Percentiles rank a stretch among this genome's conserved stretches.
phyloP scores from a whole-genome alignment of 2,329 filamentous ascomycete genomes.

The Penicillium sclerotiorum region DNA sequence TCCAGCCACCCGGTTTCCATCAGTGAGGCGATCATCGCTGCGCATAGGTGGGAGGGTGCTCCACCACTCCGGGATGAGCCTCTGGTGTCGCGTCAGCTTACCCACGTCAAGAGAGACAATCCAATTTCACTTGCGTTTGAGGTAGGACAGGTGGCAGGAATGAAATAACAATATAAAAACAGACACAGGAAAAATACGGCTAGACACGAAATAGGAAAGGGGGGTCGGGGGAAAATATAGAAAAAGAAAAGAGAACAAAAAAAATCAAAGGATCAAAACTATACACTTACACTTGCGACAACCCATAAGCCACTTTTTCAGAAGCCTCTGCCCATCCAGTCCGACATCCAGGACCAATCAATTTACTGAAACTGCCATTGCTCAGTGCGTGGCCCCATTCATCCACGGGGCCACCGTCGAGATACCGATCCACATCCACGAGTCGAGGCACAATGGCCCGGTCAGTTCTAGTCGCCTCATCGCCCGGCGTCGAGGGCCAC shows the following conservation, averaged over 20 bases:
- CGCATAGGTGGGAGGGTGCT: constrained; percentile 61
- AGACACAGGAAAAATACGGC: too few species aligned
- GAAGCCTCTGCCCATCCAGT: constrained; percentile 87
- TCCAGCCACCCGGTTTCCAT: constrained; percentile 56
- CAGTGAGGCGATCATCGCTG: constrained; percentile 59
- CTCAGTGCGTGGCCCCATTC: constrained; percentile 79
- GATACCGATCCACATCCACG: constrained; percentile 72
- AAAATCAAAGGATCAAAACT: neutral
- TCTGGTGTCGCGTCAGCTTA: constrained; percentile 36
- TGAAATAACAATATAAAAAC: too few species aligned
- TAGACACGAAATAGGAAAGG: too few species aligned
- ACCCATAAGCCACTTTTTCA: constrained; percentile 60
- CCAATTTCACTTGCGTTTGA: too few species aligned
- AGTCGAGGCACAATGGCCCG: constrained; percentile 66
- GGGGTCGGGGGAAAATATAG: too few species aligned
- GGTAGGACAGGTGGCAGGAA: too few species aligned
- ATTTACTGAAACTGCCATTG: constrained; percentile 90
- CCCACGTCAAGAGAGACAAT: neutral
- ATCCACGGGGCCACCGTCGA: constrained; percentile 63
- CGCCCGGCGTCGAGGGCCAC: constrained; percentile 60
- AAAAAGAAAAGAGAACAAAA: too few species aligned
- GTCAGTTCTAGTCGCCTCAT: constrained; percentile 23
- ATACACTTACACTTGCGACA: constrained; percentile 61
- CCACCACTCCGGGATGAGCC: constrained; percentile 63
- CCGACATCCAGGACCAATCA: constrained; percentile 76